Percentiles rank a stretch among this genome's conserved stretches.
Conservation (phyloP, 2,329 filamentous ascomycete species). For the Fusarium sp. region DNA sequence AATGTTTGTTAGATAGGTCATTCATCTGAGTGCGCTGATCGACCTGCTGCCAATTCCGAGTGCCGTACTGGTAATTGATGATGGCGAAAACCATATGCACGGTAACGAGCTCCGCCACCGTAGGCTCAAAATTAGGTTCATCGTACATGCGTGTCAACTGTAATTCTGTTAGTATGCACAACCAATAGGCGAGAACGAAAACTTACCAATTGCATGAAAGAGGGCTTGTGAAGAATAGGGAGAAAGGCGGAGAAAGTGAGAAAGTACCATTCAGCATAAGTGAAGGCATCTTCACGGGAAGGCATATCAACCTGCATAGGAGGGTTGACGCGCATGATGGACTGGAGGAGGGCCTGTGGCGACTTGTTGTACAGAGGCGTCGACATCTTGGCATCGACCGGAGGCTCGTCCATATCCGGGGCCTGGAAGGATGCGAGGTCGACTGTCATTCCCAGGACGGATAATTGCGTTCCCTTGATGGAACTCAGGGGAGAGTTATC, state of each 20-base stretch:
- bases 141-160: slow-evolving; percentile 79
- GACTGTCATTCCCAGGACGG: slow-evolving; percentile 84
- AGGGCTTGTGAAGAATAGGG: slow-evolving; percentile 83
- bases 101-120: slow-evolving; percentile 76
- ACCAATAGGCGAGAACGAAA: neutral
- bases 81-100: slow-evolving; percentile 86
- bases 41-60: slow-evolving; percentile 74
- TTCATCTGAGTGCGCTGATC: slow-evolving; percentile 70
- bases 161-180: slow-evolving; percentile 24
- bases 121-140: slow-evolving; percentile 74
- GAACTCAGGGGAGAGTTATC: slow-evolving; percentile 78
- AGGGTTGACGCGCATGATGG: slow-evolving; percentile 73
- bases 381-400: slow-evolving; percentile 55
- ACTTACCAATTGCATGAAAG: slow-evolving; percentile 77
- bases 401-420: slow-evolving; percentile 74
- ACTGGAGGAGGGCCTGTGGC: slow-evolving; percentile 77
- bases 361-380: slow-evolving; percentile 78
- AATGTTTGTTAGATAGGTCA: slow-evolving; percentile 80
- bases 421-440: slow-evolving; percentile 82
- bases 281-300: slow-evolving; percentile 73
- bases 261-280: slow-evolving; percentile 83
- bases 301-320: slow-evolving; percentile 73
- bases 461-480: slow-evolving; percentile 82
- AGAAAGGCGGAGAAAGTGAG: slow-evolving; percentile 79
- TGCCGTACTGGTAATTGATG: slow-evolving; percentile 83